A percentile compares a stretch with the other conserved stretches of the same genome.
These are phyloP conservation scores for Kodamaea leandrae DNA, from an alignment of 805 yeast species.

Conservation along the genomic window DNA sequence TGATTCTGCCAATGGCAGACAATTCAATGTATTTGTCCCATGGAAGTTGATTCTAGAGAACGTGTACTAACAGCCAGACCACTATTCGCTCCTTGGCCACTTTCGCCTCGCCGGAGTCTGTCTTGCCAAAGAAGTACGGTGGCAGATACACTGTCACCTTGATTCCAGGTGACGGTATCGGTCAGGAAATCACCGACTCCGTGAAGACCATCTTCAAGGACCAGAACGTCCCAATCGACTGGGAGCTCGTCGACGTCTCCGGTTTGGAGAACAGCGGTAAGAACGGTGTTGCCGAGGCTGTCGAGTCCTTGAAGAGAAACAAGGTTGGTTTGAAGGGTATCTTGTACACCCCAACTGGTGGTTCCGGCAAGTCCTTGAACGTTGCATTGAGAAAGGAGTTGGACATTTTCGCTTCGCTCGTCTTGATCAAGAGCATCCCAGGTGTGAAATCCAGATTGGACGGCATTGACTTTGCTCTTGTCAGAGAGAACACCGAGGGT, in stretches of 20 bases:
- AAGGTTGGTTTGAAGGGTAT: slow-evolving; percentile 97
- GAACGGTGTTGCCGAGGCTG: slow-evolving; percentile 72
- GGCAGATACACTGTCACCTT: slow-evolving; percentile 92
- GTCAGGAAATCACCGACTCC: slow-evolving; percentile 91
- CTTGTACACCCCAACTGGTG: slow-evolving; percentile 82
- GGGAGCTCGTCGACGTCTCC: slow-evolving; percentile 61
- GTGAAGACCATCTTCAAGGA: slow-evolving; percentile 86
- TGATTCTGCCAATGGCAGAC: not conserved
- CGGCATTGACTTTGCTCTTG: slow-evolving; percentile 87
- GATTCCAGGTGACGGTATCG: slow-evolving; percentile 98
- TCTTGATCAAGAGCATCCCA: slow-evolving; percentile 89
- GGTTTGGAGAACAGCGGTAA: slow-evolving; percentile 50
- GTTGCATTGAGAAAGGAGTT: slow-evolving; percentile 95
- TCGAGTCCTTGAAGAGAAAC: slow-evolving; percentile 88
- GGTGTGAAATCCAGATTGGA: slow-evolving; percentile 90
- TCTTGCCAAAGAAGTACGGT: slow-evolving; percentile 88
- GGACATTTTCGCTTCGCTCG: slow-evolving; percentile 92
- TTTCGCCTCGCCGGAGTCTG: slow-evolving; percentile 56
- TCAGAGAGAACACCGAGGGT: slow-evolving; percentile 99
- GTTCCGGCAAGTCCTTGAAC: slow-evolving; percentile 80
- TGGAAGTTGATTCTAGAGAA: not conserved
- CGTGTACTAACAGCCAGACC: slow-evolving; percentile 36
- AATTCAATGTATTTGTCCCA: not conserved
- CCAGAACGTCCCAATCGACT: slow-evolving; percentile 88
- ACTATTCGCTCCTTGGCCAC: slow-evolving; percentile 51